Evolutionary conservation across 768 basidiomycete species (phyloP).

Genomic region (Hypholoma fasciculare): DNA sequence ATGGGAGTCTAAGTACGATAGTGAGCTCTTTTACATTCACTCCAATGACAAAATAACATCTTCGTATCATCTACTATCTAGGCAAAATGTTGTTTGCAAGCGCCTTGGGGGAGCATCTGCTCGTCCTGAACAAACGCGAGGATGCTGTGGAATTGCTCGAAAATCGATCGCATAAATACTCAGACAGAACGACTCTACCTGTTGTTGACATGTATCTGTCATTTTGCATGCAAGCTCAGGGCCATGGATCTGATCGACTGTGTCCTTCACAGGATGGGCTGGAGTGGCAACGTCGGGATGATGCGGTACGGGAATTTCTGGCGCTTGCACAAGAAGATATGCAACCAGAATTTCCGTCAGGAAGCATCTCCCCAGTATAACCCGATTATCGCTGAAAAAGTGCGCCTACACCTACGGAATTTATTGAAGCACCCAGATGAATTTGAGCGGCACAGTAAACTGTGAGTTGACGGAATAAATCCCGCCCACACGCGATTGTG

Average conservation of each 20-base stretch:
- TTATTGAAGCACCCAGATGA: slow-evolving; percentile 4
- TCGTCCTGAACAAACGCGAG: slow-evolving; percentile 14
- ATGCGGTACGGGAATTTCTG: slow-evolving; percentile 5
- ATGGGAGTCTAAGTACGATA: slow-evolving; percentile 18
- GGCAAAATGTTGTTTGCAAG: slow-evolving; percentile 14
- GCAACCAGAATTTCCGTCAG: slow-evolving; percentile 4
- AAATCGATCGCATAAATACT: background rate
- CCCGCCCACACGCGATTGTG: background rate
- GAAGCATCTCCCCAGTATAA: background rate
- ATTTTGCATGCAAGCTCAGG: background rate
- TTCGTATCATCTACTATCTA: background rate
- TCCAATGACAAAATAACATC: background rate
- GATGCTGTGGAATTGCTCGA: slow-evolving; percentile 10
- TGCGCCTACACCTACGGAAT: background rate
- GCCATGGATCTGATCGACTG: background rate
- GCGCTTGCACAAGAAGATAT: slow-evolving; percentile 3
- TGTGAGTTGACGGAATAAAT: background rate
- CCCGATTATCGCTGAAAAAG: background rate
- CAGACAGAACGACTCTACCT: background rate
- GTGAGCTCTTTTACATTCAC: slow-evolving; percentile 4
- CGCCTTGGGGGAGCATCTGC: slow-evolving; percentile 11
- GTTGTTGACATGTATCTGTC: slow-evolving; percentile 1
- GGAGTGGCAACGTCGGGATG: background rate
- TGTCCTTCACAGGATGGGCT: background rate
- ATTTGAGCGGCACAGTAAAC: slow-evolving; percentile 1